Evolutionary conservation across 2,329 filamentous ascomycete species (phyloP).

Genomic region (Microdochium bolleyi): DNA sequence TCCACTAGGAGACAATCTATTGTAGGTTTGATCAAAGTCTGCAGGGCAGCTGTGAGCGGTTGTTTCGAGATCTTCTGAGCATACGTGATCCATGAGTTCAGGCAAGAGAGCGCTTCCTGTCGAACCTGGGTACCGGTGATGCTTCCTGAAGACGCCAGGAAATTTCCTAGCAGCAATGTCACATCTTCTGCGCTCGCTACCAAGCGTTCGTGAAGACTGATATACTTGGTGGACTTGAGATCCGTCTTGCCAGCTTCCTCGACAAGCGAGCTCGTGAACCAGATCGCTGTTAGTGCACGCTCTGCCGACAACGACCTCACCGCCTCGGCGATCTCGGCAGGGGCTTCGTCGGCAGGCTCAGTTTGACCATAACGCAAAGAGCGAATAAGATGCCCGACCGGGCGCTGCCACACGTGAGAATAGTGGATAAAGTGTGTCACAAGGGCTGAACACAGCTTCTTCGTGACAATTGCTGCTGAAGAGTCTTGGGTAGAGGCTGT

Average conservation of each 20-base stretch:
- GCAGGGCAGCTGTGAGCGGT: slow-evolving; percentile 50
- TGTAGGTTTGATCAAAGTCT: slow-evolving; percentile 49
- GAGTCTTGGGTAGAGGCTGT: slow-evolving; percentile 42
- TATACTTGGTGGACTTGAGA: slow-evolving; percentile 44
- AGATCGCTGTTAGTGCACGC: slow-evolving; percentile 50
- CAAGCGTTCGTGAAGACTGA: slow-evolving; percentile 40
- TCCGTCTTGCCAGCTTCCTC: slow-evolving; percentile 65
- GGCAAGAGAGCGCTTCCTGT: slow-evolving; percentile 50
- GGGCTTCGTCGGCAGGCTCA: slow-evolving; percentile 36
- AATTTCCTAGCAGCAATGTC: slow-evolving; percentile 35
- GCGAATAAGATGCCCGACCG: slow-evolving; percentile 54
- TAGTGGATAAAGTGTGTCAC: slow-evolving; percentile 70
- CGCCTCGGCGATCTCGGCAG: slow-evolving; percentile 33
- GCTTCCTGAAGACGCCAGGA: slow-evolving; percentile 19
- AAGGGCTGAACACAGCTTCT: slow-evolving; percentile 71
- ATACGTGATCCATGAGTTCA: slow-evolving; percentile 68
- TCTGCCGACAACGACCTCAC: slow-evolving; percentile 35
- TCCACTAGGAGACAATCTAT: slow-evolving; percentile 53
- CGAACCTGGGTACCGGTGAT: slow-evolving; percentile 24
- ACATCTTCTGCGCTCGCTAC: slow-evolving; percentile 41
- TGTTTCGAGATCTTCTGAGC: slow-evolving; percentile 55
- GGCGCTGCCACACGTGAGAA: slow-evolving; percentile 57
- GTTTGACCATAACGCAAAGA: slow-evolving; percentile 43
- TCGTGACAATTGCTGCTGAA: slow-evolving; percentile 53
- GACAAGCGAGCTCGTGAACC: slow-evolving; percentile 56